A percentile compares a stretch with the other conserved stretches of the same genome.
These are phyloP conservation scores for Brasenia schreberi DNA, from an alignment of 164 flowering plant genomes.

Conservation along the genomic window DNA sequence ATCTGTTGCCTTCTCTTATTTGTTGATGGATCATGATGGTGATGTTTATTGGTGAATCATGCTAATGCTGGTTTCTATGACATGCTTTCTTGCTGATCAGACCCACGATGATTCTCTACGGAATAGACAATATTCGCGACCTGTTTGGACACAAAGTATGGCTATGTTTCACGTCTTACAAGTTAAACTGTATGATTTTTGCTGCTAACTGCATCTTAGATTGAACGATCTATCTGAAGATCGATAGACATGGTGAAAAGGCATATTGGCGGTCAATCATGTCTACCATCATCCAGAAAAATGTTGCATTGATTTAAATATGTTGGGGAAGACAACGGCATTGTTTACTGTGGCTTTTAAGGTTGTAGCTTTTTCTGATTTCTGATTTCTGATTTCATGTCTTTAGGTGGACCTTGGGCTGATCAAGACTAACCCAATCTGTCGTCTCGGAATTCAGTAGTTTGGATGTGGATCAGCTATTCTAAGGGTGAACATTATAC, in stretches of 20 bases:
- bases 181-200: not conserved
- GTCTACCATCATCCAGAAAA: not conserved
- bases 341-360: not conserved
- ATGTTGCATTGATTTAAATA: not conserved
- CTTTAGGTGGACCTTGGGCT: conserved; percentile 26
- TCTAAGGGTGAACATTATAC: too few species aligned
- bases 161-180: not conserved
- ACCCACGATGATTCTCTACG: conserved; percentile 92
- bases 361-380: not conserved
- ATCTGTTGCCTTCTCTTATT: not conserved
- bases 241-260: not conserved
- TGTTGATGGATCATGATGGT: not conserved
- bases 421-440: conserved; percentile 23
- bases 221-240: not conserved
- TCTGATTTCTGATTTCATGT: not conserved
- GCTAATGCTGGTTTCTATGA: not conserved
- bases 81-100: conserved; percentile 21
- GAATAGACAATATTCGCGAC: conserved; percentile 84
- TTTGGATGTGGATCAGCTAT: not conserved
- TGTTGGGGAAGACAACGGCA: too few species aligned
- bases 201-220: not conserved
- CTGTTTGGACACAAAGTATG: conserved; percentile 95
- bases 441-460: conserved; percentile 19
- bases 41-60: not conserved
- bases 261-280: not conserved